A percentile compares a stretch with the other conserved stretches of the same genome.
phyloP scores from a whole-genome alignment of 345 rosid species.

The Hibiscus tridactylites region DNA sequence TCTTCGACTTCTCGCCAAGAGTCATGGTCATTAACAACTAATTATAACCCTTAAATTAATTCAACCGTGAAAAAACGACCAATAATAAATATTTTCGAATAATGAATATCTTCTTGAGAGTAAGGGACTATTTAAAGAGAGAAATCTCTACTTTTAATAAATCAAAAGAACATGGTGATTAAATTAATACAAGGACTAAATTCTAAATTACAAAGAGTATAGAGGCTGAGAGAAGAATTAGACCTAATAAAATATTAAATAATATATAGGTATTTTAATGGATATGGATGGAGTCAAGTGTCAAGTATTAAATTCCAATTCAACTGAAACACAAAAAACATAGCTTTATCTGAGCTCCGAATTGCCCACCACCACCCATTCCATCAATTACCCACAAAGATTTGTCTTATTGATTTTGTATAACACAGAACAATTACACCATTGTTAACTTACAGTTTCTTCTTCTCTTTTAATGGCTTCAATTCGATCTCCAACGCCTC shows the following conservation, averaged over 20 bases:
- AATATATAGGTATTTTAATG: not conserved
- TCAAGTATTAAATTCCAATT: not conserved
- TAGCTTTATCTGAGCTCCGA: not conserved
- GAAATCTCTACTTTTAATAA: too few relatives aligned
- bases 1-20: too few relatives aligned
- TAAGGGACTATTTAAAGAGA: too few relatives aligned
- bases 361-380: not conserved
- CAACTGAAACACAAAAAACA: not conserved
- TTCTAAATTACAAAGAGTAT: not conserved
- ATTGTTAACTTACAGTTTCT: not conserved
- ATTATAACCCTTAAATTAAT: too few relatives aligned
- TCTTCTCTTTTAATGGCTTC: constrained; percentile 39
- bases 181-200: too few relatives aligned
- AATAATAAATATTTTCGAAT: too few relatives aligned
- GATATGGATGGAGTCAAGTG: not conserved
- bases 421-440: not conserved
- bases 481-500: constrained; percentile 44
- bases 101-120: too few relatives aligned
- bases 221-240: not conserved
- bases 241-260: not conserved
- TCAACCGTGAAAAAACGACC: too few relatives aligned
- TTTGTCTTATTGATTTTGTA: not conserved
- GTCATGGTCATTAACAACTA: too few relatives aligned
- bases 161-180: too few relatives aligned
- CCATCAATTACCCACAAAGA: not conserved